Evolutionary conservation across 2,329 filamentous ascomycete genomes (phyloP), one percentile per base, ranked within the genome.

Genomic region (Exophiala sp.): DNA sequence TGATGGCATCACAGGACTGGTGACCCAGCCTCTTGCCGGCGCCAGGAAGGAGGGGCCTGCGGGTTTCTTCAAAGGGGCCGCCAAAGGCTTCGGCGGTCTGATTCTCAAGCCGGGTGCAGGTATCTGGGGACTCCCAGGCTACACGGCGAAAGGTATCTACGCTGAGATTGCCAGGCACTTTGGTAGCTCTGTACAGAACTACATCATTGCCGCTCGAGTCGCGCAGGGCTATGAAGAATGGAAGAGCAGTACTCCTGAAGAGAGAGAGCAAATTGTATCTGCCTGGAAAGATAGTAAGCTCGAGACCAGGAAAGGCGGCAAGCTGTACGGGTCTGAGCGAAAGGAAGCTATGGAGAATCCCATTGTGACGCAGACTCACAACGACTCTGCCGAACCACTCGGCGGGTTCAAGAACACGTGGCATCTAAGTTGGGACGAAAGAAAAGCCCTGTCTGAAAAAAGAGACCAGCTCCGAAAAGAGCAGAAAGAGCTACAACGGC

Each of bases 91-190:
- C 32, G 88, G 87, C 3, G 90, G 90, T 0, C 65, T 94, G 1
- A 74, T 93, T 1, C 70, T 93, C 16, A 95, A 95, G 64, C 86
- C 88, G n/a, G 79, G 83, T 49, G 87, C 86, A 52, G 88, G 82
- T 82, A 66, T 86, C 13, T 86, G 81, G 79, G 79, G 80, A 1
- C 68, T 94, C 2, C 86, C 88, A 0, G 89, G 84, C 3, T 94
- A 93, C 62, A 79, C 86, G 2, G 85, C 90, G 74, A 86, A 90
- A 64, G 89, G 89, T 1, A 74, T 93, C 1, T 82, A 91, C 60
- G 85, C 86, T 34, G 85, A 91, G 64, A 75, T 93, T 46, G 77
- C 82, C 54, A 88, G 84, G 56, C 68, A 77, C 39, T 84, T 88
- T 58, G 81, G 83, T 19, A 81, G 77, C 38, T 86, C 80, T 55